Percentiles rank a stretch among this genome's conserved stretches.
Conservation (phyloP, 768 basidiomycete species). For the Mycena alexandri region DNA sequence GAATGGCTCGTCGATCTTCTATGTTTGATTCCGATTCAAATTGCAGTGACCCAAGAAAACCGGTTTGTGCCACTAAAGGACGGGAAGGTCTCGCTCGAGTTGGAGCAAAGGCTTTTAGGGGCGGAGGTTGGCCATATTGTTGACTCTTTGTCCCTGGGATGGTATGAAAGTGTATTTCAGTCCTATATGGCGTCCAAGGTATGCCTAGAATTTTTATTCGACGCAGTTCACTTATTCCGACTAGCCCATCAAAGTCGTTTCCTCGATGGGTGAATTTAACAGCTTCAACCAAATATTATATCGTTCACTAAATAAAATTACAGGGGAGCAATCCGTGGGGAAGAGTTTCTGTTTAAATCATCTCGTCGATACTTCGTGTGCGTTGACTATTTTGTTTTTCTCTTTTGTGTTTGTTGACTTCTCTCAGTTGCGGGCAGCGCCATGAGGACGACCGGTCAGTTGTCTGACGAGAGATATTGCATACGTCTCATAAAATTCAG, state of each 20-base stretch:
- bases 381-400: background rate
- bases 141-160: slow-evolving; percentile 67
- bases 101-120: slow-evolving; percentile 66
- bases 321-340: slow-evolving; percentile 75
- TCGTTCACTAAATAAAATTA: no score
- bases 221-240: slow-evolving; percentile 3
- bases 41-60: slow-evolving; percentile 70
- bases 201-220: background rate
- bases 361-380: slow-evolving; percentile 68
- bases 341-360: slow-evolving; percentile 72
- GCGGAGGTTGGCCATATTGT: slow-evolving; percentile 69
- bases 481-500: slow-evolving; percentile 31
- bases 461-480: background rate
- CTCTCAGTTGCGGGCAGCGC: slow-evolving; percentile 71
- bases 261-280: no score
- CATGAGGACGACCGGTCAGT: slow-evolving; percentile 67
- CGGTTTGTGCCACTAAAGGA: slow-evolving; percentile 72
- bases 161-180: slow-evolving; percentile 73
- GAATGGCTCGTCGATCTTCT: slow-evolving; percentile 74
- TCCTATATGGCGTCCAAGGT: slow-evolving; percentile 73
- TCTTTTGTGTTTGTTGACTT: no score
- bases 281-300: no score
- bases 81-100: slow-evolving; percentile 57
- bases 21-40: slow-evolving; percentile 73
- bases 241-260: slow-evolving; percentile 72